Evolutionary conservation across 2,329 filamentous ascomycete species (phyloP).

Genomic region (Claviceps sp.): DNA sequence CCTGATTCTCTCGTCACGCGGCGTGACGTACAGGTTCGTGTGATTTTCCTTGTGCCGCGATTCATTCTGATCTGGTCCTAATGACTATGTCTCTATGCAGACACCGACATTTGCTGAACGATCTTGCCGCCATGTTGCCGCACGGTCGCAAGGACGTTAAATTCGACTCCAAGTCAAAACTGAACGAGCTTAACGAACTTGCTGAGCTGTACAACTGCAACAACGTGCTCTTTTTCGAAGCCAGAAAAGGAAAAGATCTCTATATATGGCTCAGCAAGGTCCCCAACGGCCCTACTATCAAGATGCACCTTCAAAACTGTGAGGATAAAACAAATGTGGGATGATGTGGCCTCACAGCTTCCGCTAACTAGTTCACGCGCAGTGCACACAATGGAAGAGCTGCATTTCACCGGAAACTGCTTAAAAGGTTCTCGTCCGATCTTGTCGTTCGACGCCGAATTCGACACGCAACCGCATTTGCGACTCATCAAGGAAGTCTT

Average conservation of each 20-base stretch:
- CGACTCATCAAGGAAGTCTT: slow-evolving; percentile 81
- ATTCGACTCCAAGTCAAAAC: slow-evolving; percentile 88
- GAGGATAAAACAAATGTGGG: slow-evolving; percentile 13
- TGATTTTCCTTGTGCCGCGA: background rate
- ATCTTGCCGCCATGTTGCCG: slow-evolving; percentile 77
- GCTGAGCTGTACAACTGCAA: slow-evolving; percentile 80
- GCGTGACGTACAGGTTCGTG: slow-evolving; percentile 70
- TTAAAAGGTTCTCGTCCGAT: slow-evolving; percentile 85
- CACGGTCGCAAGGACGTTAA: slow-evolving; percentile 92
- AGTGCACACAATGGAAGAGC: slow-evolving; percentile 93
- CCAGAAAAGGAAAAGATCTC: slow-evolving; percentile 83
- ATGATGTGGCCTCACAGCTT: background rate
- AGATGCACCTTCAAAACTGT: slow-evolving; percentile 69
- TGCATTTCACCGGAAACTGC: slow-evolving; percentile 95
- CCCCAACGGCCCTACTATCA: slow-evolving; percentile 52
- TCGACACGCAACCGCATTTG: slow-evolving; percentile 70
- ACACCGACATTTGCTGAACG: slow-evolving; percentile 85
- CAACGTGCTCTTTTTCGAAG: slow-evolving; percentile 90
- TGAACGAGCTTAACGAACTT: slow-evolving; percentile 66
- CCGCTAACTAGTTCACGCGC: slow-evolving; percentile 12
- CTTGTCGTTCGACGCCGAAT: slow-evolving; percentile 79
- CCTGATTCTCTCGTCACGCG: slow-evolving; percentile 81
- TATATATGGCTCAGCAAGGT: slow-evolving; percentile 90
- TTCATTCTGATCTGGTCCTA: background rate
- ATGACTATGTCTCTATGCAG: slow-evolving; percentile 29